Percentiles rank a stretch among this genome's conserved stretches.
phyloP scores from a whole-genome alignment of 257 asterid genomes.

The Linaria vulgaris region DNA sequence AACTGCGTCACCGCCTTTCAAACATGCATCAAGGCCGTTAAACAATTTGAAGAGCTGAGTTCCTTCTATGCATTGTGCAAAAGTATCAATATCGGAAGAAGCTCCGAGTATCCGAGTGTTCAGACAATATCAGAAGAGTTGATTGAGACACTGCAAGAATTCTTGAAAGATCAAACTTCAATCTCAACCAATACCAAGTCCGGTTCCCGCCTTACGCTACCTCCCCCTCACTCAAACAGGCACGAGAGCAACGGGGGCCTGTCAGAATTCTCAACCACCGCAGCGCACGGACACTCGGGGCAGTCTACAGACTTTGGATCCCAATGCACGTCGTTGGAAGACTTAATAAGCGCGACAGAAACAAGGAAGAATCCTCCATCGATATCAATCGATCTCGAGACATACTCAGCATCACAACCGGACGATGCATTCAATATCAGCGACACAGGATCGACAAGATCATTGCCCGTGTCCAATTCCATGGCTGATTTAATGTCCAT shows the following conservation, averaged over 20 bases:
- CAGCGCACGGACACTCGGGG: slow-evolving; percentile 27
- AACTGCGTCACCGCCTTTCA: slow-evolving; percentile 59
- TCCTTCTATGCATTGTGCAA: slow-evolving; percentile 59
- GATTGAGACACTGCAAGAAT: slow-evolving; percentile 66
- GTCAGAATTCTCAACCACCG: slow-evolving; percentile 31
- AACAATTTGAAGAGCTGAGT: slow-evolving; percentile 60
- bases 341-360: slow-evolving; percentile 65
- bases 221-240: slow-evolving; percentile 14
- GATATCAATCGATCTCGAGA: slow-evolving; percentile 72
- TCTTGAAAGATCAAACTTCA: slow-evolving; percentile 66
- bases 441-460: slow-evolving; percentile 49
- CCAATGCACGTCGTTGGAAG: slow-evolving; percentile 55
- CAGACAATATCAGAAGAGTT: slow-evolving; percentile 61
- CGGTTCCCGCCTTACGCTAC: slow-evolving; percentile 19
- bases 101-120: slow-evolving; percentile 63
- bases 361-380: slow-evolving; percentile 41
- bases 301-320: slow-evolving; percentile 35
- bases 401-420: slow-evolving; percentile 36
- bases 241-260: slow-evolving; percentile 26
- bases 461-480: slow-evolving; percentile 55
- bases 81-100: slow-evolving; percentile 63
- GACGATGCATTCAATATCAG: slow-evolving; percentile 38
- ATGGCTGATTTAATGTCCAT: slow-evolving; percentile 57
- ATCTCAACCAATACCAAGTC: slow-evolving; percentile 41
- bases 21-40: slow-evolving; percentile 58